These are phyloP conservation scores for Kalanchoe fedtschenkoi DNA, from an alignment of 164 flowering plant genomes.

Conservation along the genomic window DNA sequence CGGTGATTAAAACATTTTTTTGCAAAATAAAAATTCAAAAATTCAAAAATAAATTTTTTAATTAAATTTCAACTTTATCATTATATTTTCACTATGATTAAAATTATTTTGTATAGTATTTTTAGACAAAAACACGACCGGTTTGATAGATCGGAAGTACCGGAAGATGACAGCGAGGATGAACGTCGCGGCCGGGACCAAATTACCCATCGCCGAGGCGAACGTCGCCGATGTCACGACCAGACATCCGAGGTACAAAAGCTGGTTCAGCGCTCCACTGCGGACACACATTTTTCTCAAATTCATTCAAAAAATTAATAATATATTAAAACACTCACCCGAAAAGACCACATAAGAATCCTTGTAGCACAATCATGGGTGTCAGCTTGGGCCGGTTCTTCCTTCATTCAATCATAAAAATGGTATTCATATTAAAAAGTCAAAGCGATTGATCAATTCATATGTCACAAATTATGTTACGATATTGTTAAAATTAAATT, in stretches of 20 bases:
- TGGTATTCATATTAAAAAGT: too few species aligned
- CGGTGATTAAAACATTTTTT: too few species aligned
- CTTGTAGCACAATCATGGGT: conserved; percentile 5
- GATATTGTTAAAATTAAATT: too few species aligned
- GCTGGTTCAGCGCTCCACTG: background rate
- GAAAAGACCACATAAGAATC: background rate
- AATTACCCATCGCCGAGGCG: conserved; percentile 1
- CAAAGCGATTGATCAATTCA: too few species aligned
- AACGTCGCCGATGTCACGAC: conserved; percentile 5
- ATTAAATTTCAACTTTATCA: too few species aligned
- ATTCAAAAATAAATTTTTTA: too few species aligned
- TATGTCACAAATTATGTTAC: too few species aligned
- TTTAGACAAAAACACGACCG: too few species aligned
- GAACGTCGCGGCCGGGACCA: background rate
- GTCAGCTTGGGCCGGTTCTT: conserved; percentile 5
- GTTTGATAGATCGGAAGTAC: background rate
- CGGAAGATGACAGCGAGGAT: background rate
- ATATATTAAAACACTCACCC: conserved; percentile 1
- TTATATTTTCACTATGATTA: too few species aligned
- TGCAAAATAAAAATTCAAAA: too few species aligned
- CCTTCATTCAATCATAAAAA: background rate
- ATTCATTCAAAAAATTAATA: background rate
- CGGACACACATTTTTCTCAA: background rate
- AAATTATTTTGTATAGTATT: too few species aligned
- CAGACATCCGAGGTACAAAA: background rate